Base-by-base conservation (phyloP, 2,329 filamentous ascomycete genomes). In the Septoria linicola region DNA sequence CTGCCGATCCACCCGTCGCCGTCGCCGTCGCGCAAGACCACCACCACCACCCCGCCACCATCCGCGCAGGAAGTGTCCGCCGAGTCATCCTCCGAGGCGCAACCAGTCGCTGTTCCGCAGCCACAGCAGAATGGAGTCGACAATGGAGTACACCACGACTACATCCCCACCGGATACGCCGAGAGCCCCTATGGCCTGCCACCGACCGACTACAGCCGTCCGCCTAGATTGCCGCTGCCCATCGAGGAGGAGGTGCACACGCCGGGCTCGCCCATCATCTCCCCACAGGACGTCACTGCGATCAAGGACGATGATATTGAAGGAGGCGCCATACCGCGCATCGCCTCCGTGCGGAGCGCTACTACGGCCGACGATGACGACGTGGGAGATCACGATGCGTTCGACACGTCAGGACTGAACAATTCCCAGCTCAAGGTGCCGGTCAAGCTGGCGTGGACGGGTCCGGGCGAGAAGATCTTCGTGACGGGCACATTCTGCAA, bases 401-500 rank as follows among this genome's bases (percentile, higher is more conserved):
- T 92, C 65, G 80, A 84, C 32, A 73, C 72, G 52, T 64, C 66
- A 25, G 69, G 73, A 16, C 41, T 55, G n/a, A 82, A 88, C 27
- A 85, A 88, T 63, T 83, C 83, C 14, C 81, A 85, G 56, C 86
- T 87, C 32, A 88, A 88, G 6, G 88, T 97, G 35, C 88, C 89
- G 1, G 95, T 89, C 1, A 76, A 81, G 51, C 83, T 99, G 52
- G 88, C 95, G 71, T 99, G 93, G 93, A 81, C 80, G 59, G 80
- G 82, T 7, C 19, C 49, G 25, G 50, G 91, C 88, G 88, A 95
- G 51, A 95, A 91, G 71, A 83, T 97, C 58, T 99, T 96, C 69
- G 90, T 99, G 39, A 99, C 93, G 0, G 92, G 92, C 59, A 97
- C 93, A 16, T 96, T 97, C 67, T 95, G 95, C 63, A 88, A 92